These are phyloP conservation scores for Kodamaea sagamina DNA, from an alignment of 805 yeast species.

Conservation along the genomic window DNA sequence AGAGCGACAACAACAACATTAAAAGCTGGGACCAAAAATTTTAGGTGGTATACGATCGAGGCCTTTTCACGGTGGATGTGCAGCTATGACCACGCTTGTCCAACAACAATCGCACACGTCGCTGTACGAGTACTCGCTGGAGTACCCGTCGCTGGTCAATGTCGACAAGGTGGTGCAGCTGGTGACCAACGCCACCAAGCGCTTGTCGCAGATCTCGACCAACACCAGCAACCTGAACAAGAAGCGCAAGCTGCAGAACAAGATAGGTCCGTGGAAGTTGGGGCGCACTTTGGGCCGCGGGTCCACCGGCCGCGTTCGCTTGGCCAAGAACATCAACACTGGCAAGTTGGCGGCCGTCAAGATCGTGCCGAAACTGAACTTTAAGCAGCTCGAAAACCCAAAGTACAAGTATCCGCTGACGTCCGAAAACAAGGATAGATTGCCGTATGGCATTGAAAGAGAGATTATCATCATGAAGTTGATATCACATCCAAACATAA, in stretches of 20 bases:
- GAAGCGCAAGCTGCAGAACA: conserved; percentile 50
- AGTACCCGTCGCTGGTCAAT: conserved; percentile 15
- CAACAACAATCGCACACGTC: conserved; percentile 26
- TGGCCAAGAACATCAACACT: conserved; percentile 82
- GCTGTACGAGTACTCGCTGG: conserved; percentile 22
- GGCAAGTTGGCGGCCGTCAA: conserved; percentile 95
- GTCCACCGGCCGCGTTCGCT: conserved; percentile 91
- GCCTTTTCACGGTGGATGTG: neutral
- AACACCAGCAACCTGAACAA: conserved; percentile 42
- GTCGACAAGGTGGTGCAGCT: conserved; percentile 47
- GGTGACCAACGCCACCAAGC: conserved; percentile 48
- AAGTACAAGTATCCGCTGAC: conserved; percentile 40
- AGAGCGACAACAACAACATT: neutral
- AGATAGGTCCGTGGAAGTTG: conserved; percentile 95
- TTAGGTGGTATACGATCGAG: neutral
- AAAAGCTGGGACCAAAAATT: neutral
- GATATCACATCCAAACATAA: conserved; percentile 73
- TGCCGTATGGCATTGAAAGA: conserved; percentile 84
- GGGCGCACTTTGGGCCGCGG: conserved; percentile 96
- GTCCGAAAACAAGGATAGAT: conserved; percentile 49
- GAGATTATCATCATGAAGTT: conserved; percentile 85
- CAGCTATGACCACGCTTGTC: conserved; percentile 25
- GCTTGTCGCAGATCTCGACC: conserved; percentile 52
- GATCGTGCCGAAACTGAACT: conserved; percentile 84
- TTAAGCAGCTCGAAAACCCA: conserved; percentile 51